These are phyloP conservation scores for Orychophragmus violaceus DNA, from an alignment of 345 rosid genomes.

Conservation along the genomic window DNA sequence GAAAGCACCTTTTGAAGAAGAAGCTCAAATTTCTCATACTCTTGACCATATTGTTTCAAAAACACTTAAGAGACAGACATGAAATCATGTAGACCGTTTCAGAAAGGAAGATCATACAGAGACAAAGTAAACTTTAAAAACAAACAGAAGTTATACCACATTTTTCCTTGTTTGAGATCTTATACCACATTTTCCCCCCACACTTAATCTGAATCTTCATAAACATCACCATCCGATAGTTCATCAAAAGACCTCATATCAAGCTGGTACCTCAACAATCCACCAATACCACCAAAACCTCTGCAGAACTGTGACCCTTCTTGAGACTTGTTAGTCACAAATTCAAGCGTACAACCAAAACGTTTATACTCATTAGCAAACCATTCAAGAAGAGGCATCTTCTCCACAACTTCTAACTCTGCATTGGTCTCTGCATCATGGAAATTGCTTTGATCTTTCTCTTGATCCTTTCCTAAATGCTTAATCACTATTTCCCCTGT, in stretches of 20 bases:
- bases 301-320: slow-evolving; percentile 90
- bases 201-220: slow-evolving; percentile 71
- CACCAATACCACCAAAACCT: slow-evolving; percentile 91
- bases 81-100: not conserved
- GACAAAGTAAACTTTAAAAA: not conserved
- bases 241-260: slow-evolving; percentile 83
- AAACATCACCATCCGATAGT: slow-evolving; percentile 54
- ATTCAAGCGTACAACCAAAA: slow-evolving; percentile 78
- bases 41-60: not conserved
- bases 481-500: slow-evolving; percentile 58
- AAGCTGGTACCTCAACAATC: slow-evolving; percentile 81
- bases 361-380: slow-evolving; percentile 83
- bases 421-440: slow-evolving; percentile 51
- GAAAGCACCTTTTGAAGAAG: too few relatives aligned
- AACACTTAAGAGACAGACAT: not conserved
- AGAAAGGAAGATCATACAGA: not conserved
- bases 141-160: not conserved
- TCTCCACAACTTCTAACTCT: slow-evolving; percentile 71
- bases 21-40: not conserved
- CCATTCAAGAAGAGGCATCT: slow-evolving; percentile 80
- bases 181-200: not conserved
- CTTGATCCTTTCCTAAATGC: slow-evolving; percentile 72
- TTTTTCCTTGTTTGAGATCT: not conserved
- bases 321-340: slow-evolving; percentile 90
- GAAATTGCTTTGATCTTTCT: slow-evolving; percentile 63